Conservation (phyloP, 176 grass and related monocot genomes). For the Elymus sibiricus region DNA sequence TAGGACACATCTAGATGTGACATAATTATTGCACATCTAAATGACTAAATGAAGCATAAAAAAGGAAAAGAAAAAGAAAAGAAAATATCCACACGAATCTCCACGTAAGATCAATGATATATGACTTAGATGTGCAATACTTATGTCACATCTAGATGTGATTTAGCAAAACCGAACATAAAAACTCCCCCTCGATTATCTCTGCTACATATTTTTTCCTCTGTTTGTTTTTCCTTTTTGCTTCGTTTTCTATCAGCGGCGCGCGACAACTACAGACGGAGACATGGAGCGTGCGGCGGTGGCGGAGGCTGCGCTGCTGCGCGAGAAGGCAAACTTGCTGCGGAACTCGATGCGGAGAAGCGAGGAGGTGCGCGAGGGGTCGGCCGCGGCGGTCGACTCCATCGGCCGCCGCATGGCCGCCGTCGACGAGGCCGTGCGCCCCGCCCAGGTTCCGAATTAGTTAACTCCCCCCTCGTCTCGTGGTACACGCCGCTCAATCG, state of each 20-base stretch:
- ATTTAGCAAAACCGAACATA: no score
- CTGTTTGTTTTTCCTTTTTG: not conserved
- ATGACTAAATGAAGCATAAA: no score
- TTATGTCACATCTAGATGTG: no score
- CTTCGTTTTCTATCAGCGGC: not conserved
- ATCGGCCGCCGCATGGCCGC: not conserved
- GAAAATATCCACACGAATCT: no score
- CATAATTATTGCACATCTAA: no score
- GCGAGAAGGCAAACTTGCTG: not conserved
- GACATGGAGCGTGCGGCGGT: not conserved
- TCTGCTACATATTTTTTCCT: no score
- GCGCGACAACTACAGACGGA: not conserved
- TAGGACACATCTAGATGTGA: no score
- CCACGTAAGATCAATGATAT: no score
- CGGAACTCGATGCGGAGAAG: not conserved
- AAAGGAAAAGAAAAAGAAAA: no score
- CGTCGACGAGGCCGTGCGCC: constrained; percentile 12
- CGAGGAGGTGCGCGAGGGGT: not conserved
- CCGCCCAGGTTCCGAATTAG: not conserved
- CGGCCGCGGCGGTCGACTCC: not conserved
- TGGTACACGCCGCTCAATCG: not conserved
- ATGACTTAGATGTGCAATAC: no score
- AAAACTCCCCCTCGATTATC: not conserved
- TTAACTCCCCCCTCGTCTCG: not conserved
- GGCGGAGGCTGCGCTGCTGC: not conserved